phyloP scores from a whole-genome alignment of 1,139 yeast genomes.

The Suhomyces terraborum region DNA sequence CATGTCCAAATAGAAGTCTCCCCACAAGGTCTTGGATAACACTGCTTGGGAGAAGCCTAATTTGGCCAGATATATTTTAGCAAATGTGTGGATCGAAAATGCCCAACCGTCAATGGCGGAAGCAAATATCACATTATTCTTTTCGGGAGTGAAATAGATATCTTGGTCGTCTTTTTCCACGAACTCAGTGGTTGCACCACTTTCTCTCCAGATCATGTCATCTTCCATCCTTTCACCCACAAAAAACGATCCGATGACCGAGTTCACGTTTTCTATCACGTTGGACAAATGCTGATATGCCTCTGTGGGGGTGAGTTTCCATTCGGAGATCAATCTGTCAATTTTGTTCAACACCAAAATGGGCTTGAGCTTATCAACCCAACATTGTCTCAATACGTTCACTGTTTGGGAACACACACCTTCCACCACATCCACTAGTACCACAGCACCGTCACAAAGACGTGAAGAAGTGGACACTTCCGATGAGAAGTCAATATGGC shows the following conservation, averaged over 20 bases:
- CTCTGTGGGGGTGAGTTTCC: conserved; percentile 79
- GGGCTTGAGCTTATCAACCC: conserved; percentile 91
- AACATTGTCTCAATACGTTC: conserved; percentile 90
- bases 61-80: conserved; percentile 81
- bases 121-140: conserved; percentile 90
- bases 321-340: conserved; percentile 81
- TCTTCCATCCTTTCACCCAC: conserved; percentile 95
- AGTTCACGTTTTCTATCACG: conserved; percentile 89
- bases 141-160: conserved; percentile 85
- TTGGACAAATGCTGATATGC: conserved; percentile 80
- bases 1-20: conserved; percentile 87
- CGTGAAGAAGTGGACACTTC: conserved; percentile 96
- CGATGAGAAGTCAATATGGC: conserved; percentile 94
- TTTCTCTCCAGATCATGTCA: conserved; percentile 80
- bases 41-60: conserved; percentile 81
- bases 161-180: conserved; percentile 81
- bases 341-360: conserved; percentile 89
- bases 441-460: conserved; percentile 95
- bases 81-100: conserved; percentile 84
- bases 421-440: conserved; percentile 93
- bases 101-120: conserved; percentile 99
- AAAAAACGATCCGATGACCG: conserved; percentile 89
- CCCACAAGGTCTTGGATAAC: conserved; percentile 91
- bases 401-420: conserved; percentile 98
- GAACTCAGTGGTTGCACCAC: conserved; percentile 56